Percentiles rank a stretch among this genome's conserved stretches.
These are phyloP conservation scores for Cicer judaicum DNA, from an alignment of 306 rosid species.

Conservation along the genomic window DNA sequence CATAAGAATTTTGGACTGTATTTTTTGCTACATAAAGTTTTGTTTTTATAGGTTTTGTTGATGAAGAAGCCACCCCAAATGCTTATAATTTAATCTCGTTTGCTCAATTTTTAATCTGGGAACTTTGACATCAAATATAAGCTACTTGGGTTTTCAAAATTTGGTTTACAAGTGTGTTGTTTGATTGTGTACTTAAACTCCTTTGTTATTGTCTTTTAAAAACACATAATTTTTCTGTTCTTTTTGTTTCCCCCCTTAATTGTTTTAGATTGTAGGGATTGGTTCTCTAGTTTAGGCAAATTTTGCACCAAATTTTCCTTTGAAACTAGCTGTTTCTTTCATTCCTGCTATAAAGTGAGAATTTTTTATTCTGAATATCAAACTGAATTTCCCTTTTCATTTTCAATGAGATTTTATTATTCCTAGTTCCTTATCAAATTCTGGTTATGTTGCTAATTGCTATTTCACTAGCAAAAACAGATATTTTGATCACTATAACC, in stretches of 20 bases:
- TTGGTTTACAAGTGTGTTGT: not conserved
- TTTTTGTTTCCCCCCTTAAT: not conserved
- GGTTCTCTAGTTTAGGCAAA: not conserved
- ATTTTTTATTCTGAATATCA: not conserved
- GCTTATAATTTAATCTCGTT: slow-evolving; percentile 14
- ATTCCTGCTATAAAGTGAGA: not conserved
- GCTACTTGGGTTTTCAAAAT: not conserved
- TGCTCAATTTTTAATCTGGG: slow-evolving; percentile 23
- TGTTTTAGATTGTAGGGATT: not conserved
- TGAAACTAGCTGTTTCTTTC: not conserved
- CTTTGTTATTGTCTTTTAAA: slow-evolving; percentile 5
- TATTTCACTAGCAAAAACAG: not conserved
- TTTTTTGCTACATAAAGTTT: slow-evolving; percentile 15
- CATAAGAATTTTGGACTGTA: not conserved
- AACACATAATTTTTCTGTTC: not conserved
- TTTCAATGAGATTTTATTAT: slow-evolving; percentile 1
- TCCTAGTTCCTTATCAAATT: slow-evolving; percentile 8
- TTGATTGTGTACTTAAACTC: not conserved
- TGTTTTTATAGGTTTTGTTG: slow-evolving; percentile 53
- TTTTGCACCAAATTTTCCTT: slow-evolving; percentile 5
- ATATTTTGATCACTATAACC: slow-evolving; percentile 19
- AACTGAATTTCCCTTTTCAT: not conserved
- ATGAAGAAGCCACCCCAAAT: slow-evolving; percentile 32
- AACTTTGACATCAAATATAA: slow-evolving; percentile 7
- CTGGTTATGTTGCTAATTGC: not conserved